Conservation (phyloP, 805 yeast genomes). For the Tetrapisispora taiwanensis region DNA sequence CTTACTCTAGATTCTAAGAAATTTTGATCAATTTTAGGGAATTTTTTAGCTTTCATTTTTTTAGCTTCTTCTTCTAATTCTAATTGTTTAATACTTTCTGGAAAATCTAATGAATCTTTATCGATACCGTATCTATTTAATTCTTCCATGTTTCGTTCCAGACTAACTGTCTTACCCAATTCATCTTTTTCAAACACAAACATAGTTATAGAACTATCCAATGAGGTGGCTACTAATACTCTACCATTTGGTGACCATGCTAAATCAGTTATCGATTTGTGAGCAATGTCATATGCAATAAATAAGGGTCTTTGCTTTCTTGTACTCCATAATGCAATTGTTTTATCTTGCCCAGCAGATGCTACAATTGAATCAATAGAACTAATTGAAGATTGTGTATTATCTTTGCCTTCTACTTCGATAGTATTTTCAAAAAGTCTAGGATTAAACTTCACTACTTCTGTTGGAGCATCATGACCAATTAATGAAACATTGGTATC, state of each 20-base stretch:
- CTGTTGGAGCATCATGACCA: conserved; percentile 82
- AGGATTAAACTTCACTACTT: conserved; percentile 69
- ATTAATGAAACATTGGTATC: conserved; percentile 61
- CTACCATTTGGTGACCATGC: conserved; percentile 82
- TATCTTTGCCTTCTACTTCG: background rate
- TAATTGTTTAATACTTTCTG: conserved; percentile 78
- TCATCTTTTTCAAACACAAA: conserved; percentile 54
- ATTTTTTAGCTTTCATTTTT: conserved; percentile 20
- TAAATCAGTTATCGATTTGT: conserved; percentile 76
- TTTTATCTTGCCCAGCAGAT: conserved; percentile 90
- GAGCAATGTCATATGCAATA: conserved; percentile 65
- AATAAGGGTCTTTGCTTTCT: conserved; percentile 63
- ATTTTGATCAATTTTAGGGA: background rate
- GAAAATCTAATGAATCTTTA: conserved; percentile 71
- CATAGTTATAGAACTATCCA: conserved; percentile 74
- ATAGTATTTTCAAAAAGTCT: conserved; percentile 38
- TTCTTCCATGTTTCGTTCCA: conserved; percentile 57
- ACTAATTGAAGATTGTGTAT: conserved; percentile 5
- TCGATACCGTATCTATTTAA: conserved; percentile 82
- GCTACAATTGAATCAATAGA: conserved; percentile 65
- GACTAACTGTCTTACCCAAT: conserved; percentile 51
- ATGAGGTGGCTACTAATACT: conserved; percentile 60
- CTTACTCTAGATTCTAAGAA: conserved; percentile 8
- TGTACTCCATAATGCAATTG: conserved; percentile 84
- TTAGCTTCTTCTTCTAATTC: conserved; percentile 56